These are phyloP conservation scores for Wickerhamiella shivajii DNA, from an alignment of 805 yeast genomes.

Conservation along the genomic window DNA sequence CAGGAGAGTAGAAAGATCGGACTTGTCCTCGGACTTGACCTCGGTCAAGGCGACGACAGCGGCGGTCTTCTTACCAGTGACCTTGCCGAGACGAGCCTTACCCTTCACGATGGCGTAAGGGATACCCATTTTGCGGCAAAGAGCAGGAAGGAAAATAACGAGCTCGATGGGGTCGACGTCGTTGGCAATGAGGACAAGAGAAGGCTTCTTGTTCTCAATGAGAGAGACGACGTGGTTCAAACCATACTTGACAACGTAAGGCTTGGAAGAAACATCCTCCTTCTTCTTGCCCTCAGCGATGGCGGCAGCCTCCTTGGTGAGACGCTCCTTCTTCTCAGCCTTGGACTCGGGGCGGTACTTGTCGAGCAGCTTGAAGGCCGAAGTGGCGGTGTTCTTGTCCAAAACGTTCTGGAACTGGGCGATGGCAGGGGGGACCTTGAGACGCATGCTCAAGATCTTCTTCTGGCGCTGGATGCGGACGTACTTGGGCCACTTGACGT, in stretches of 20 bases:
- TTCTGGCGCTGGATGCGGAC: conserved; percentile 98
- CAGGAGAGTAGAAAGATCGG: conserved; percentile 83
- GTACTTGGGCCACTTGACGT: conserved; percentile 98
- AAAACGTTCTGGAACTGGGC: conserved; percentile 91
- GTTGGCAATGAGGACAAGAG: conserved; percentile 92
- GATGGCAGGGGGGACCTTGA: conserved; percentile 98
- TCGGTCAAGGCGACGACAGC: conserved; percentile 96
- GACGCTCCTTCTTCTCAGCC: conserved; percentile 98
- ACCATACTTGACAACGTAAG: conserved; percentile 95
- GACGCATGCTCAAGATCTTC: conserved; percentile 88
- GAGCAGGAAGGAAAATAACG: conserved; percentile 94
- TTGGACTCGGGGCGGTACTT: conserved; percentile 98
- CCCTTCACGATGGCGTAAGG: conserved; percentile 98
- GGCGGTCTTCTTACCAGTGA: conserved; percentile 95
- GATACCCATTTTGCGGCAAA: conserved; percentile 98
- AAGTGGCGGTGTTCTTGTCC: conserved; percentile 98
- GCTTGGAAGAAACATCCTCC: conserved; percentile 94
- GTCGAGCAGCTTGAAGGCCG: conserved; percentile 92
- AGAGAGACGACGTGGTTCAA: conserved; percentile 96
- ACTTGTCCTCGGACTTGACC: conserved; percentile 86
- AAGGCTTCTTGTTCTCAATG: conserved; percentile 96
- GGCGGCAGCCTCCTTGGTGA: conserved; percentile 95
- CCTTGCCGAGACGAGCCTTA: conserved; percentile 95
- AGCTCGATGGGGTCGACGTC: conserved; percentile 99
- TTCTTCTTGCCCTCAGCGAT: conserved; percentile 95